Conservation (phyloP, 2,329 filamentous ascomycete species). For the Xylariomycetidae sp. region DNA sequence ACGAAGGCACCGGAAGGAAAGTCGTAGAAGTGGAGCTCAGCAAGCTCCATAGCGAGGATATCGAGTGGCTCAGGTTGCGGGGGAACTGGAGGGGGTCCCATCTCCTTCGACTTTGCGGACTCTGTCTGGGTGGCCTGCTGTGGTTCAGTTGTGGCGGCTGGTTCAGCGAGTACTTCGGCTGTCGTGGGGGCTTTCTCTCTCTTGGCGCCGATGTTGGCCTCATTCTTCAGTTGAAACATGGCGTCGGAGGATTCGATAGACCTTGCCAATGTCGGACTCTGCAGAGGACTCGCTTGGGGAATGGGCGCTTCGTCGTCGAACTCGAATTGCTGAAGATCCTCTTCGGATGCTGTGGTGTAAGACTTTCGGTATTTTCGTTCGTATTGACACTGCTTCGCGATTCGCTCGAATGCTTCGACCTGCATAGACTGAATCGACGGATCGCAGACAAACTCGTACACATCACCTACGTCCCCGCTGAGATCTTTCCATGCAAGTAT, state of each 20-base stretch:
- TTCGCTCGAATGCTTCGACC: conserved; percentile 74
- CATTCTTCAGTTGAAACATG: conserved; percentile 45
- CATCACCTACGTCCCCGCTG: conserved; percentile 86
- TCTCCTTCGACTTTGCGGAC: conserved; percentile 29
- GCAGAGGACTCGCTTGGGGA: conserved; percentile 58
- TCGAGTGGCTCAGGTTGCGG: conserved; percentile 67
- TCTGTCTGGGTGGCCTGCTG: conserved; percentile 3
- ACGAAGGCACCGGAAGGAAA: conserved; percentile 83
- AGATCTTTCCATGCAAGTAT: conserved; percentile 93
- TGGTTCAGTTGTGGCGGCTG: not conserved
- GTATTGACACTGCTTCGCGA: conserved; percentile 92
- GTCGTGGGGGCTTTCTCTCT: conserved; percentile 26
- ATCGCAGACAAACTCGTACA: conserved; percentile 99
- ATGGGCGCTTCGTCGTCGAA: conserved; percentile 65
- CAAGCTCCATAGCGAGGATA: conserved; percentile 68
- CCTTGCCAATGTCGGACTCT: conserved; percentile 51
- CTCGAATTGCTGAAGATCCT: conserved; percentile 76
- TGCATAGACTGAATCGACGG: conserved; percentile 62
- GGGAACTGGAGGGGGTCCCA: conserved; percentile 47
- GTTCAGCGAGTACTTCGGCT: conserved; percentile 27
- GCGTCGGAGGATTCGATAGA: conserved; percentile 55
- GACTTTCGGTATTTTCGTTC: conserved; percentile 87
- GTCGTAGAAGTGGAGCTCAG: conserved; percentile 91
- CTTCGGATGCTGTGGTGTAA: conserved; percentile 73
- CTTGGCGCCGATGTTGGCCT: conserved; percentile 44